Conservation (phyloP, 768 basidiomycete species). For the button mushroom (Agaricus bisporus) region DNA sequence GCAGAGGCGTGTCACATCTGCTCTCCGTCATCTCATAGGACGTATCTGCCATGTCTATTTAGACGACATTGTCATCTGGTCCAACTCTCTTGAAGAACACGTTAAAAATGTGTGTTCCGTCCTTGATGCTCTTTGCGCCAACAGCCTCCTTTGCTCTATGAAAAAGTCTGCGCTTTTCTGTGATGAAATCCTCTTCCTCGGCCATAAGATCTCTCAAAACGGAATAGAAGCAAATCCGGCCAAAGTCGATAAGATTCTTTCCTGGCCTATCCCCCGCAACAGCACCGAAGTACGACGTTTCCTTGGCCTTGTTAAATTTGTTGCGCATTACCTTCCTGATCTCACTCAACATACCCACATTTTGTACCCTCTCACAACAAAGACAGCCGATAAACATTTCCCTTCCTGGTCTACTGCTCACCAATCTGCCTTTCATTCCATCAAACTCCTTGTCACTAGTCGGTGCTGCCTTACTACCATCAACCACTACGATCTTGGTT, state of each 20-base stretch:
- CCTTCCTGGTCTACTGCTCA: too few relatives aligned
- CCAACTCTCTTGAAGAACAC: slow-evolving; percentile 28
- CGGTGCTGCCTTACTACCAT: too few relatives aligned
- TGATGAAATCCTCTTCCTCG: slow-evolving; percentile 22
- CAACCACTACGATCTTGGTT: too few relatives aligned
- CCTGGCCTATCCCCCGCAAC: slow-evolving; percentile 20
- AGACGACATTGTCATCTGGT: slow-evolving; percentile 37
- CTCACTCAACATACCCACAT: slow-evolving; percentile 6
- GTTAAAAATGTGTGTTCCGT: slow-evolving; percentile 16
- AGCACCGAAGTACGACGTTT: slow-evolving; percentile 7
- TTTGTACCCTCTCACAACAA: slow-evolving; percentile 1
- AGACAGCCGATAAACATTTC: too few relatives aligned
- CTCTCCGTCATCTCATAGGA: slow-evolving; percentile 27
- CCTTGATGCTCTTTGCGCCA: slow-evolving; percentile 16
- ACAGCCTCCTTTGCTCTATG: slow-evolving; percentile 11
- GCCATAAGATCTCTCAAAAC: slow-evolving; percentile 27
- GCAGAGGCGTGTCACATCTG: slow-evolving; percentile 22
- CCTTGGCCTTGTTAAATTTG: slow-evolving; percentile 11
- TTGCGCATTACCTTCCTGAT: slow-evolving; percentile 10
- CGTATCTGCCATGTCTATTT: slow-evolving; percentile 30
- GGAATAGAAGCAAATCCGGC: slow-evolving; percentile 18
- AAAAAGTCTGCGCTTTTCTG: slow-evolving; percentile 18
- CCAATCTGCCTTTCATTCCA: too few relatives aligned
- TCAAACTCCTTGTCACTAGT: too few relatives aligned
- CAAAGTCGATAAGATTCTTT: slow-evolving; percentile 19